Base-by-base conservation (phyloP, 1,284 basidiomycete species). In the Taiwanofungus camphoratus region DNA sequence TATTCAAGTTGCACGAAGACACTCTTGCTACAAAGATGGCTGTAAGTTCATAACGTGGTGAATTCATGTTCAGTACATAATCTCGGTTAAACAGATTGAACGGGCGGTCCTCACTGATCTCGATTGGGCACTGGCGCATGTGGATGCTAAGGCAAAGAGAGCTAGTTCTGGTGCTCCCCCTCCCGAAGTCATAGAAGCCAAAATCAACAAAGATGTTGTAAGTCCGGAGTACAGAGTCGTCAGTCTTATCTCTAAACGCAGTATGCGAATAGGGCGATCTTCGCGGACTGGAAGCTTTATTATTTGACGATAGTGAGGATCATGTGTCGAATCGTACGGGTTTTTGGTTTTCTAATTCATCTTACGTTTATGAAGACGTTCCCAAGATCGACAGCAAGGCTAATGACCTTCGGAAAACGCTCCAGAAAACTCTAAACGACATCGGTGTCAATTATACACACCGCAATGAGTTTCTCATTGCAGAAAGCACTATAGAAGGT, bases 1-100 rank as follows among this genome's bases (percentile, higher is more conserved):
- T 92, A 32, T 90, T 92, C 63, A 79, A 71, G 49, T 65, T 91
- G n/a, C 82, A 89, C 47, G 86, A 87, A 57, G 68, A 71, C 45
- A 77, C 72, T 13, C 63, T 82, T n/a, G 74, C 81, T 26, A 90
- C 86, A 0, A 87, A 90, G 61, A 73, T 76, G 61, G 74, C 79
- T 46, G 86, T 86, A 63, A 55, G 19, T 19, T 9, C 11, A 6
- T 13, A 21, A 30, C 22, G 29, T 6, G 15, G 34, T 49, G 16
- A 31, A n/a, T n/a, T n/a, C n/a, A n/a, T n/a, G n/a, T n/a, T n/a
- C n/a, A n/a, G n/a, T n/a, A n/a, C n/a, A n/a, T n/a, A 37, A 20
- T n/a, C 29, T 45, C 12, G 39, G 21, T 24, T 3, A 4, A 23
- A 26, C 40, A 88, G 85, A 89, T 90, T 34, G 87, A 90, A 61